Percentiles rank a stretch among this genome's conserved stretches.
phyloP scores from a whole-genome alignment of 805 yeast genomes.

The Yueomyces sinensis region DNA sequence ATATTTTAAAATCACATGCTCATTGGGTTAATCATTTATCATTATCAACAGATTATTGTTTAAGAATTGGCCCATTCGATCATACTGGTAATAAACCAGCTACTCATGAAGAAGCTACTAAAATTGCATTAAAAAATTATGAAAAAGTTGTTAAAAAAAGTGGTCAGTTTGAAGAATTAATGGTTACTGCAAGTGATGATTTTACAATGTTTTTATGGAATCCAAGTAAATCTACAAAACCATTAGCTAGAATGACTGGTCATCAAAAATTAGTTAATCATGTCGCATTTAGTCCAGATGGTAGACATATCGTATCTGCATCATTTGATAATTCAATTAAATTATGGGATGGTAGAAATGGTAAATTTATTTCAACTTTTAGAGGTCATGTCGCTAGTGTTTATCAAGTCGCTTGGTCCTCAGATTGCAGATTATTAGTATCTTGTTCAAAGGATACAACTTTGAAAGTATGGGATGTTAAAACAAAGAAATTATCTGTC shows the following conservation, averaged over 20 bases:
- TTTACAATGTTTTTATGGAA: constrained; percentile 98
- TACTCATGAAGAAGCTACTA: constrained; percentile 32
- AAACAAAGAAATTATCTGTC: constrained; percentile 67
- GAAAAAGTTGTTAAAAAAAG: constrained; percentile 44
- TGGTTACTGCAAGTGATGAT: constrained; percentile 94
- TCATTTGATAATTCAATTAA: constrained; percentile 93
- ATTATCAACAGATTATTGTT: constrained; percentile 76
- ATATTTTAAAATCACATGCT: constrained; percentile 77
- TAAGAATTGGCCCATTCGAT: constrained; percentile 82
- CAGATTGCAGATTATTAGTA: constrained; percentile 81
- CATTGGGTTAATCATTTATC: constrained; percentile 98
- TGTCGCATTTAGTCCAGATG: constrained; percentile 93
- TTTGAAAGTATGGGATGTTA: constrained; percentile 89
- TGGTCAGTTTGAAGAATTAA: constrained; percentile 62
- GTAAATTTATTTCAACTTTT: constrained; percentile 78
- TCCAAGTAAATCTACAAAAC: constrained; percentile 67
- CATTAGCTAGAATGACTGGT: constrained; percentile 89
- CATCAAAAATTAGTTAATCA: constrained; percentile 95
- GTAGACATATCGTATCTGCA: constrained; percentile 77
- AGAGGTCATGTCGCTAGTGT: constrained; percentile 98
- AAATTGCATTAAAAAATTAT: constrained; percentile 36
- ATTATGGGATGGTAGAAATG: constrained; percentile 91
- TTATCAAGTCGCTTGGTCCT: constrained; percentile 95
- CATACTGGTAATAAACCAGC: constrained; percentile 40
- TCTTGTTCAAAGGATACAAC: constrained; percentile 95